Conservation (phyloP, 2,329 filamentous ascomycete genomes). For the Byssochlamys sp. region DNA sequence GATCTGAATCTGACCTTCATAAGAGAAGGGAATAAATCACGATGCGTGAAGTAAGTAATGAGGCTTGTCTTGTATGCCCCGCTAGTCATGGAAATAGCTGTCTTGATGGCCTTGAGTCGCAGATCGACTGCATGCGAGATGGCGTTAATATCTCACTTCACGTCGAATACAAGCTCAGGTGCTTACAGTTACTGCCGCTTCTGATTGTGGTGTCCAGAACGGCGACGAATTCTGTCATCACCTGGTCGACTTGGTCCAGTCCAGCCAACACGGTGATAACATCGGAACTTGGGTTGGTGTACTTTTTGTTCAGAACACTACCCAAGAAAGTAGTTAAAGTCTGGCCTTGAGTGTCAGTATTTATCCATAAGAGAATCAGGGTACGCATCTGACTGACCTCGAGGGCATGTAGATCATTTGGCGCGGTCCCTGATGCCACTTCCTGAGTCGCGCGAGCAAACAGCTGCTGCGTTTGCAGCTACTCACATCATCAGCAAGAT, state of each 20-base stretch:
- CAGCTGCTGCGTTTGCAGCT: constrained; percentile 64
- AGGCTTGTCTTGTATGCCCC: constrained; percentile 94
- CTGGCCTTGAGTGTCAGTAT: constrained; percentile 42
- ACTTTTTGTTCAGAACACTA: constrained; percentile 74
- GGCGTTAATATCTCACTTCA: background rate
- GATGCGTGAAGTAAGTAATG: constrained; percentile 86
- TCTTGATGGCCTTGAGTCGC: constrained; percentile 68
- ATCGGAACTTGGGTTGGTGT: constrained; percentile 89
- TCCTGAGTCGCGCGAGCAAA: constrained; percentile 64
- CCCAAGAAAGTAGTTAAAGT: constrained; percentile 83
- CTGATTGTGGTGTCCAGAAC: constrained; percentile 74
- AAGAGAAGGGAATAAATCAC: constrained; percentile 83
- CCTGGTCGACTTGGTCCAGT: constrained; percentile 72
- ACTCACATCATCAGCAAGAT: constrained; percentile 9
- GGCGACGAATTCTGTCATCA: constrained; percentile 81
- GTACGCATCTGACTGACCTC: constrained; percentile 51
- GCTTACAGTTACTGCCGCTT: constrained; percentile 60
- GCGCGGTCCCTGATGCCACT: constrained; percentile 51
- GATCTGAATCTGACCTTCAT: constrained; percentile 63
- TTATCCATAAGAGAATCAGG: constrained; percentile 20
- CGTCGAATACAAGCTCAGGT: background rate
- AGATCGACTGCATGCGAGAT: constrained; percentile 51
- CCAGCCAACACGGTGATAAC: constrained; percentile 84
- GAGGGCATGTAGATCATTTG: constrained; percentile 66
- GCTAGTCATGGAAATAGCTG: constrained; percentile 72